Evolutionary conservation across 2,329 filamentous ascomycete genomes (phyloP).

Genomic region (Aspergillus sp.): DNA sequence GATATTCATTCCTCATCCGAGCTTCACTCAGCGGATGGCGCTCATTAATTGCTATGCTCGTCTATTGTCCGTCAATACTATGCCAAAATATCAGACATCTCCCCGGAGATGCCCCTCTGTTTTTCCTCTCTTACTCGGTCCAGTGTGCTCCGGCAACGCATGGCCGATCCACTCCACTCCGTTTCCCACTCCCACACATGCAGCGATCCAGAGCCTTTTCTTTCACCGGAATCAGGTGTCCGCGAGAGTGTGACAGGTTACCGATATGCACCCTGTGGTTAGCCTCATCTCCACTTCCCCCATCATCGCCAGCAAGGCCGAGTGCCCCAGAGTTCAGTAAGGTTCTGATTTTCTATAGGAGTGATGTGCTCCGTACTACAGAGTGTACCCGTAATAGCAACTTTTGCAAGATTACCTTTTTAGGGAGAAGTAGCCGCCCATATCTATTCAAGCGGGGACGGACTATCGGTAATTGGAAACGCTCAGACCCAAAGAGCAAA

Average conservation of each 20-base stretch:
- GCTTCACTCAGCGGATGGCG: not conserved
- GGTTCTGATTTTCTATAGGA: not conserved
- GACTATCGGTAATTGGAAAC: not conserved
- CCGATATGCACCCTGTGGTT: not conserved
- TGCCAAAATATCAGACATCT: not conserved
- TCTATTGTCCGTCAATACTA: not conserved
- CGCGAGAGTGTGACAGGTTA: not conserved
- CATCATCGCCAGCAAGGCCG: not conserved
- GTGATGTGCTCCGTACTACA: not conserved
- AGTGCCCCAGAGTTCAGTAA: not conserved
- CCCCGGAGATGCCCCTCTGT: constrained; percentile 4
- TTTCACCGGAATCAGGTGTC: constrained; percentile 16
- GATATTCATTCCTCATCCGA: not conserved
- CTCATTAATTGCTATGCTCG: no score
- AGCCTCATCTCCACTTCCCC: constrained; percentile 8
- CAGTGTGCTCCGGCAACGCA: constrained; percentile 33
- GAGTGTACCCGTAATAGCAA: not conserved
- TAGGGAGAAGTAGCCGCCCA: constrained; percentile 4
- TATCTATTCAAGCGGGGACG: not conserved
- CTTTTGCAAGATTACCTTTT: not conserved
- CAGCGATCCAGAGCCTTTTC: not conserved
- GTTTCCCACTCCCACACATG: constrained; percentile 7
- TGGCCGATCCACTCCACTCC: constrained; percentile 14
- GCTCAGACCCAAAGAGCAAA: not conserved
- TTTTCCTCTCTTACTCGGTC: constrained; percentile 20